A percentile compares a stretch with the other conserved stretches of the same genome.
Evolutionary conservation across 1,284 basidiomycete genomes (phyloP).

Genomic region (Chalciporus sp.): DNA sequence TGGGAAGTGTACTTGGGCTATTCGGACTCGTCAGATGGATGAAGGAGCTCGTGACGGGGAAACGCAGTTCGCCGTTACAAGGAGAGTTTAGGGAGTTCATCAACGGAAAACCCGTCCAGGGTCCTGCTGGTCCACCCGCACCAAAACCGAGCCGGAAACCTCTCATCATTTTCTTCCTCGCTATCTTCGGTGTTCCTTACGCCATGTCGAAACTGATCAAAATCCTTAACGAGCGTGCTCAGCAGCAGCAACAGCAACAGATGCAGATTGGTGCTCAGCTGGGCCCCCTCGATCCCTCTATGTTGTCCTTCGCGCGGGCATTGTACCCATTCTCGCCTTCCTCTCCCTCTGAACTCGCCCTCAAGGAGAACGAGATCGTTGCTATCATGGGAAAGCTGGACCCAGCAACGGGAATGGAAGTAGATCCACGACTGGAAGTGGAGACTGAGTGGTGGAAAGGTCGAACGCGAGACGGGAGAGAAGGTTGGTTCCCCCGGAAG

Average conservation of each 20-base stretch:
- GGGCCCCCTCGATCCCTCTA: conserved; percentile 69
- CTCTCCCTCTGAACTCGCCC: conserved; percentile 76
- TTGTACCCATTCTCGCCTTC: conserved; percentile 80
- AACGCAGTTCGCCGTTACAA: conserved; percentile 42
- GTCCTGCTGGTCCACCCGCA: conserved; percentile 45
- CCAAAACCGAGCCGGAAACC: conserved; percentile 85
- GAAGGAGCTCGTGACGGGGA: conserved; percentile 65
- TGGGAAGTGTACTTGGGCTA: conserved; percentile 91
- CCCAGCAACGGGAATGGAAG: conserved; percentile 66
- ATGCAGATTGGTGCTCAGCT: conserved; percentile 41
- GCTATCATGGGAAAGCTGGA: conserved; percentile 88
- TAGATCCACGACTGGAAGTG: conserved; percentile 72
- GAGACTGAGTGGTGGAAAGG: conserved; percentile 96
- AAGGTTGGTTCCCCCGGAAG: conserved; percentile 96
- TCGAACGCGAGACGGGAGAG: conserved; percentile 88
- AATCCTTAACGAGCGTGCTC: conserved; percentile 72
- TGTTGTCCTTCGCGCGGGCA: conserved; percentile 87
- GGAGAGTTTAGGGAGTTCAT: conserved; percentile 73
- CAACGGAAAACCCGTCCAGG: conserved; percentile 63
- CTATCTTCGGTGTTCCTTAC: conserved; percentile 93
- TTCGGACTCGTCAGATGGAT: conserved; percentile 89
- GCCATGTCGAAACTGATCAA: conserved; percentile 91
- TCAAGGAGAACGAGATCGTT: conserved; percentile 93
- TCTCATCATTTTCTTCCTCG: conserved; percentile 91
- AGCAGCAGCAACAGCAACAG: conserved; percentile 45